Base-by-base conservation (phyloP, 2,329 filamentous ascomycete species). In the Aspergillus japonicus region DNA sequence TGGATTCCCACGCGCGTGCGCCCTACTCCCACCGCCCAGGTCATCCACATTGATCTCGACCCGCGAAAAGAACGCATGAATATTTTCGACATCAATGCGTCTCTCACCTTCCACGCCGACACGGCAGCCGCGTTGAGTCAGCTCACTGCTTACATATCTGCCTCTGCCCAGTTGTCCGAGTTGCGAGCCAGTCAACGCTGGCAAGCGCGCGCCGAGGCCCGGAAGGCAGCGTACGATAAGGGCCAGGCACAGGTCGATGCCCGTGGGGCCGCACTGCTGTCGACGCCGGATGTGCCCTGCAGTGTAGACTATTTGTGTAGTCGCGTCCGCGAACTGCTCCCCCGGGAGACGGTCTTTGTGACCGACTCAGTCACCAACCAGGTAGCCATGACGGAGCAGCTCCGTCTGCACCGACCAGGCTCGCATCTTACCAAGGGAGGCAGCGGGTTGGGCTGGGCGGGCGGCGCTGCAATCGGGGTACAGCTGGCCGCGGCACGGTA, bases 401-500 rank as follows among this genome's bases (percentile, higher is more conserved):
- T 62, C 4, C 60, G 56, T 19, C 42, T 58, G 3, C 53, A 53
- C 11, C 60, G 57, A 7, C 60, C 53, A 2, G 60, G 60, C 1
- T 85, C 81, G 0, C 71, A 84, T 0, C 88, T 89, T 0, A 88
- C 88, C n/a, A 68, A 66, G 29, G 90, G 90, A 3, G 90, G 88
- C 1, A 89, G 89, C 21, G 90, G 90, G 1, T 84, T 93, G 0
- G 90, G 90, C 2, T 93, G 90, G 90, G 89, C 86, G 6, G 90
- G 89, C 10, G 90, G 90, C 16, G 90, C 80, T 47, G 86, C 88
- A 0, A 73, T 93, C 1, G 90, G 90, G 2, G 86, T 92, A 64
- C 92, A 92, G 70, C 81, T 93, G 11, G 90, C 89, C 0, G 79
- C 57, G 6, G 14, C 50, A 3, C 51, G 47, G 0, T 58, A 58